Base-by-base conservation (phyloP, 2,329 filamentous ascomycete species). In the Calonectria montana region DNA sequence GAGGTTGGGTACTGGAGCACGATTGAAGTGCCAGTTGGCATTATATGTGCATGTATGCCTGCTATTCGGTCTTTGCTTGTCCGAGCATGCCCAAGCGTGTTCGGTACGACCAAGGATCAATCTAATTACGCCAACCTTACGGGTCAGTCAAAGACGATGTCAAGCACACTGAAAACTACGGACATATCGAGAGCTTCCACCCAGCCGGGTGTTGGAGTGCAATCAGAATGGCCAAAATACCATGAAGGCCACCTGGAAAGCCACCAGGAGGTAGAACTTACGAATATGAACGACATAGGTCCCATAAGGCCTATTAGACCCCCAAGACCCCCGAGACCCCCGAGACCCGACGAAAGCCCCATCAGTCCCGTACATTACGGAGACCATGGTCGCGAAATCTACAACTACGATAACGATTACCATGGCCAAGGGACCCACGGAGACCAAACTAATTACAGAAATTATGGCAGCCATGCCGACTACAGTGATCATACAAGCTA, bases 11-110 rank as follows among this genome's bases (percentile, higher is more conserved):
- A 77, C 48, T 81, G 80, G 80, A 80, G 79, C 53, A 76, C 73
- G 2, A 76, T 82, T 7, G 80, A 82, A 72, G 76, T 81, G 9
- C 79, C 77, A 31, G 77, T 79, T 2, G 76, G 79, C 61, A 79
- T 82, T 16, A 75, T 81, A 13, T 81, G 80, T 62, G 76, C 78
- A 16, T 80, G 79, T 57, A 78, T 82, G 77, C 80, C 80, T 0
- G 67, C 75, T 29, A 77, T 77, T 18, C 75, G 75, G 25, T 71
- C 75, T 0, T 64, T 77, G 1, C 74, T 77, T n/a, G 53, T 68
- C 18, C 27, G 43, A 2, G 5, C 73, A 6, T 77, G 77, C 25
- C 75, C 75, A 6, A 76, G 61, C 25, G 64, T 75, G 2, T 75
- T 73, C 27, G 73, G 65, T 1, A 63, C 69, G 1, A 77, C 75